phyloP scores from a whole-genome alignment of 2,329 filamentous ascomycete genomes.

The Setomelanomma holmii region DNA sequence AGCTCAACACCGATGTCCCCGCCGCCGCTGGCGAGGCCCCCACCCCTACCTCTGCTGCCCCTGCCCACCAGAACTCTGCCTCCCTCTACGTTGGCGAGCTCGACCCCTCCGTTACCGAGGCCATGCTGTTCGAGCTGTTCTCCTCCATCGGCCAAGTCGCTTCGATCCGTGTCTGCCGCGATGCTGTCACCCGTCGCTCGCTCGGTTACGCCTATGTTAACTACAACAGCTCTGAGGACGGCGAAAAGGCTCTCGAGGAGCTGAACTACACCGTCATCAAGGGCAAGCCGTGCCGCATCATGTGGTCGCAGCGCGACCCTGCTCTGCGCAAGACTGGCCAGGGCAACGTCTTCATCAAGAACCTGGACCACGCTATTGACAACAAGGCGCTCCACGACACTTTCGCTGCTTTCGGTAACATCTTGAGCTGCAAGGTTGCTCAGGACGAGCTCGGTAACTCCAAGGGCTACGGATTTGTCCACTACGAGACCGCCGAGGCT shows the following conservation, averaged over 20 bases:
- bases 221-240: constrained; percentile 97
- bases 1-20: constrained; percentile 76
- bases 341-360: constrained; percentile 99
- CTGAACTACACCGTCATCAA: constrained; percentile 99
- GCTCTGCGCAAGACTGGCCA: constrained; percentile 98
- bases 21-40: constrained; percentile 70
- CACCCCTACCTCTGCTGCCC: constrained; percentile 73
- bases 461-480: constrained; percentile 98
- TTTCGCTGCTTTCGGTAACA: constrained; percentile 97
- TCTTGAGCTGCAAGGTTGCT: constrained; percentile 98
- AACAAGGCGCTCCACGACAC: constrained; percentile 99
- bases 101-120: constrained; percentile 96
- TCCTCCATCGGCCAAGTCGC: constrained; percentile 98
- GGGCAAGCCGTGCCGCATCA: constrained; percentile 98
- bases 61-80: constrained; percentile 90
- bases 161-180: constrained; percentile 99
- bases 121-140: constrained; percentile 99
- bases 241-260: constrained; percentile 98
- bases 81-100: constrained; percentile 99
- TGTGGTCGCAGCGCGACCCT: constrained; percentile 99
- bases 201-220: constrained; percentile 99
- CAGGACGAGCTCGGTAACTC: constrained; percentile 97
- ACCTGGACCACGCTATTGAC: constrained; percentile 96
- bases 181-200: constrained; percentile 96
- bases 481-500: constrained; percentile 99